Conservation (phyloP, 257 asterid genomes). For the Perilla frutescens region DNA sequence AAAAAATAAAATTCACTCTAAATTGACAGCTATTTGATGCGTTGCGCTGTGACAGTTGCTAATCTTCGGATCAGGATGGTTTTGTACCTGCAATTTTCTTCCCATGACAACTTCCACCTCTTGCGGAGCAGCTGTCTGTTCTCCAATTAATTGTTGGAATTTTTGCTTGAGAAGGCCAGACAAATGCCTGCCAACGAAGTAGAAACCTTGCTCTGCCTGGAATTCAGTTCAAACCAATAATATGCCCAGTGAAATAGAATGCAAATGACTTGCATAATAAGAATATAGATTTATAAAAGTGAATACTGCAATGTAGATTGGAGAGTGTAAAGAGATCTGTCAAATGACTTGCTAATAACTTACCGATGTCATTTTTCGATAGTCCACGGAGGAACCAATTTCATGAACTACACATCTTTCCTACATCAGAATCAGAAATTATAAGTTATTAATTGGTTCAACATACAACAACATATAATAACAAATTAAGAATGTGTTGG, state of each 20-base stretch:
- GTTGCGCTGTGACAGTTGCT: neutral
- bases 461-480: neutral
- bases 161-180: constrained; percentile 67
- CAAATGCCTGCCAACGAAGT: constrained; percentile 63
- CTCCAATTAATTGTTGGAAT: constrained; percentile 69
- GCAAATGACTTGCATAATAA: neutral
- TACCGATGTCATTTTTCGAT: constrained; percentile 88
- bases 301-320: constrained; percentile 25
- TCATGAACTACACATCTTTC: constrained; percentile 85
- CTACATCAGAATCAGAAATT: constrained; percentile 50
- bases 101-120: constrained; percentile 97
- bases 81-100: constrained; percentile 72
- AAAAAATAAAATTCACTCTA: neutral
- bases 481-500: neutral
- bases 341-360: neutral
- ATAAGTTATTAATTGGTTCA: constrained; percentile 21
- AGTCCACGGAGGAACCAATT: constrained; percentile 89
- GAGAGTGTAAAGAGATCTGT: constrained; percentile 7
- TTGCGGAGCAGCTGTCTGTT: constrained; percentile 61
- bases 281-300: neutral
- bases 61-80: neutral
- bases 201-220: constrained; percentile 82
- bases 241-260: neutral
- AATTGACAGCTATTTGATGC: neutral
- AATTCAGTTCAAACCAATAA: constrained; percentile 36